phyloP scores from a whole-genome alignment of 208 protist genomes.

The Crithidia fasciculata region DNA sequence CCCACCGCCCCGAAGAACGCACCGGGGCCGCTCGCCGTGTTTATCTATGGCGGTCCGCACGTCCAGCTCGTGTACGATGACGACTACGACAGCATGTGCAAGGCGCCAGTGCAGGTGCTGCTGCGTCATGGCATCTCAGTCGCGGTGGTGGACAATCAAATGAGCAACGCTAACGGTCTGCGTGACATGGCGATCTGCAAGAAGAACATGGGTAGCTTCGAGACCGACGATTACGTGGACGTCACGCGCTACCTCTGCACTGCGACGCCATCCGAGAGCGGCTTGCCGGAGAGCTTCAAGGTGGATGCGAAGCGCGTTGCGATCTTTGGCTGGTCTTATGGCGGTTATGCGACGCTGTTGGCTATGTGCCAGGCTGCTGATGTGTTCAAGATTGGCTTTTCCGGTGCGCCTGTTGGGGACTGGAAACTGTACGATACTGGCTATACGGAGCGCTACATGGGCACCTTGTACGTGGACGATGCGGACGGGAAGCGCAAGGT shows the following conservation, averaged over 20 bases:
- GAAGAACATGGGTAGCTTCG: conserved; percentile 85
- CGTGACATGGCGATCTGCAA: conserved; percentile 82
- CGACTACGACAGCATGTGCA: conserved; percentile 57
- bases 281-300: conserved; percentile 42
- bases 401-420: conserved; percentile 86
- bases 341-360: conserved; percentile 87
- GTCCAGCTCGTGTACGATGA: conserved; percentile 81
- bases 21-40: conserved; percentile 67
- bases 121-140: conserved; percentile 79
- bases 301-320: conserved; percentile 76
- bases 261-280: conserved; percentile 7
- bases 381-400: conserved; percentile 83
- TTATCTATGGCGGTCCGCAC: conserved; percentile 90
- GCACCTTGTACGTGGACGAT: conserved; percentile 51
- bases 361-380: conserved; percentile 83
- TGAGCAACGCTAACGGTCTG: conserved; percentile 86
- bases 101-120: conserved; percentile 66
- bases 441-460: conserved; percentile 93
- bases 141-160: conserved; percentile 84
- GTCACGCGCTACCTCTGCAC: conserved; percentile 56
- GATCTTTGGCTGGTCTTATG: conserved; percentile 92
- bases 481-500: conserved; percentile 17
- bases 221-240: conserved; percentile 87
- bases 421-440: conserved; percentile 91
- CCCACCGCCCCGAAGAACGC: conserved; percentile 22